Conservation (phyloP, 2,329 filamentous ascomycete species). For the Colletotrichum tabaci region DNA sequence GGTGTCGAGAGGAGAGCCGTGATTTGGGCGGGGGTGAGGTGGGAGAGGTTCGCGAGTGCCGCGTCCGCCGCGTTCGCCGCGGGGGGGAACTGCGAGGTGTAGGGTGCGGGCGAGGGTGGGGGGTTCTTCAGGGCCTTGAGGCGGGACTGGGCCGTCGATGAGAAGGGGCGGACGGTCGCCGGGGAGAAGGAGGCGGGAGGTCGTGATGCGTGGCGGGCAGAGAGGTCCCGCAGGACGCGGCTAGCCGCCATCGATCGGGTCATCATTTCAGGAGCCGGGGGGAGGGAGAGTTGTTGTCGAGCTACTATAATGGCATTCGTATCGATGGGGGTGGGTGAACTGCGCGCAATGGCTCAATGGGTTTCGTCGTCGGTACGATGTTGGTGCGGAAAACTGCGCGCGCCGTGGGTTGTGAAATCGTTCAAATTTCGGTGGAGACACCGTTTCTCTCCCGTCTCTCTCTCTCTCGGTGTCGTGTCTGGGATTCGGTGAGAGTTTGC, state of each 20-base stretch:
- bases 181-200: conserved; percentile 2
- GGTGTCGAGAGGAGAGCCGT: conserved; percentile 40
- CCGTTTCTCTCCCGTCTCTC: no score
- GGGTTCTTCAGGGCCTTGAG: neutral
- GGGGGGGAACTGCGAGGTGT: conserved; percentile 10
- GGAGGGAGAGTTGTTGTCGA: neutral
- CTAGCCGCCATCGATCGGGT: conserved; percentile 24
- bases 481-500: conserved; percentile 15
- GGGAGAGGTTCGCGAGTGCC: conserved; percentile 41
- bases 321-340: no score
- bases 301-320: neutral
- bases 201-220: conserved; percentile 23
- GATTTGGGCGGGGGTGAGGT: conserved; percentile 41
- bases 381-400: neutral
- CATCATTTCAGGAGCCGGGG: conserved; percentile 19
- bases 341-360: neutral
- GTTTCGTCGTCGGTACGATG: neutral
- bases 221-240: conserved; percentile 34
- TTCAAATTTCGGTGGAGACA: conserved; percentile 28
- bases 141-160: conserved; percentile 24
- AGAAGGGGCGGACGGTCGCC: conserved; percentile 21
- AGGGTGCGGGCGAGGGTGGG: neutral
- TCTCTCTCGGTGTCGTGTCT: neutral
- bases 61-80: conserved; percentile 10
- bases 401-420: conserved; percentile 13